Percentiles rank a stretch among this genome's conserved stretches.
These are phyloP conservation scores for Glutinoglossum americanum DNA, from an alignment of 495 filamentous ascomycete species.

Conservation along the genomic window DNA sequence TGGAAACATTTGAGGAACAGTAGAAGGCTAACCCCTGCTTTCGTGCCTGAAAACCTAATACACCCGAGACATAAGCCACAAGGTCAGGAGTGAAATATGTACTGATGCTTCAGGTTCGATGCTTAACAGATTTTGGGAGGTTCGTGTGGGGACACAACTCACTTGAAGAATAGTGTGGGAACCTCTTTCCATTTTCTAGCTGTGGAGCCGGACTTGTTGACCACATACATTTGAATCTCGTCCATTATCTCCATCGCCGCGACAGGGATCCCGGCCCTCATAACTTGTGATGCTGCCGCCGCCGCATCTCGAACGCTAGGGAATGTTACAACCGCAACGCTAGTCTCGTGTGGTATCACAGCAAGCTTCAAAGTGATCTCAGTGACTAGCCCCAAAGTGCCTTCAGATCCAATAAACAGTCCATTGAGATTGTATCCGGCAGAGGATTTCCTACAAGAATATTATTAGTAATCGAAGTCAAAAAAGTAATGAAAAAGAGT, in stretches of 20 bases:
- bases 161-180: constrained; percentile 68
- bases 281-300: constrained; percentile 42
- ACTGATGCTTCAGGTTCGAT: background rate
- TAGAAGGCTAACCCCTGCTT: constrained; percentile 29
- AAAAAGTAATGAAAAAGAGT: background rate
- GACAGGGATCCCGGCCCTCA: constrained; percentile 50
- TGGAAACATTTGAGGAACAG: constrained; percentile 1
- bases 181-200: constrained; percentile 49
- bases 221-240: constrained; percentile 59
- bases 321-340: constrained; percentile 58
- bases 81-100: background rate
- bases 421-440: constrained; percentile 65
- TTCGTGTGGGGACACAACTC: background rate
- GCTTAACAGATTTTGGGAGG: background rate
- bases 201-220: constrained; percentile 51
- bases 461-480: background rate
- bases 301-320: constrained; percentile 52
- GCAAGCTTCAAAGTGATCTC: constrained; percentile 57
- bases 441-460: constrained; percentile 35
- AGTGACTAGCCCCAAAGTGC: constrained; percentile 57
- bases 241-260: constrained; percentile 72
- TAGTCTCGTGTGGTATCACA: constrained; percentile 46
- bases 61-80: background rate
- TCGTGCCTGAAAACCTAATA: constrained; percentile 42
- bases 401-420: constrained; percentile 58